Base-by-base conservation (phyloP, 805 yeast species). In the Cyberlindnera suaveolens region DNA sequence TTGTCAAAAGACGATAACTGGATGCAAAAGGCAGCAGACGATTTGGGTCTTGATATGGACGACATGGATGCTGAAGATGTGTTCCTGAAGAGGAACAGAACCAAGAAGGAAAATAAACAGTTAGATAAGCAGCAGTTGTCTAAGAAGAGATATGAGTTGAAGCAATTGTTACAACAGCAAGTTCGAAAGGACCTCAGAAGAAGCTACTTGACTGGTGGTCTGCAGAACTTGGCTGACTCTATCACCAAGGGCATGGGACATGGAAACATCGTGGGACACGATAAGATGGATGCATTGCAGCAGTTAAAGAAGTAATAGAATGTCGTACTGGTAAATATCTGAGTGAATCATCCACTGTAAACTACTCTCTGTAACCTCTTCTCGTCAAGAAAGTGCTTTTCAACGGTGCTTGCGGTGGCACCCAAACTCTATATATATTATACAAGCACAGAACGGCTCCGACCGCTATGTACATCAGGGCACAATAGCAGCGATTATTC, bases 21-120 rank as follows among this genome's bases (percentile, higher is more conserved):
- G 97, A 69, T 89, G 46, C 75, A 78, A 46, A 80, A 87, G 57
- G 97, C 96, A 0, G 98, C 98, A 0, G 93, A 85, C 41, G 99
- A 93, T 40, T 70, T 93, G 43, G 99, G 96, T 8, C 65, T 90
- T 33, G 96, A 80, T 40, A 63, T 79, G 41, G 90, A 82, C 44
- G 65, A 84, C 36, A 89, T 78, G 41, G 88, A 81, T 47, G 89
- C 80, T 49, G 89, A 82, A 47, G 90, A 81, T 51, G 87, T 80
- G 48, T 70, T 76, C 35, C 63, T 85, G 41, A 77, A 76, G 49
- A 79, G 80, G 57, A 82, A 78, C 56, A 74, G 85, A 52, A 71
- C 71, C 44, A 74, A 75, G 52, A 76, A 71, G 51, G 70, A 70
- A 47, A 72, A 66, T 41, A 77, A 75, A 55, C 70, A 78, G 42